Evolutionary conservation across 2,329 filamentous ascomycete species (phyloP), one percentile per base, ranked within the genome.

Genomic region (Cladophialophora chaetospira): DNA sequence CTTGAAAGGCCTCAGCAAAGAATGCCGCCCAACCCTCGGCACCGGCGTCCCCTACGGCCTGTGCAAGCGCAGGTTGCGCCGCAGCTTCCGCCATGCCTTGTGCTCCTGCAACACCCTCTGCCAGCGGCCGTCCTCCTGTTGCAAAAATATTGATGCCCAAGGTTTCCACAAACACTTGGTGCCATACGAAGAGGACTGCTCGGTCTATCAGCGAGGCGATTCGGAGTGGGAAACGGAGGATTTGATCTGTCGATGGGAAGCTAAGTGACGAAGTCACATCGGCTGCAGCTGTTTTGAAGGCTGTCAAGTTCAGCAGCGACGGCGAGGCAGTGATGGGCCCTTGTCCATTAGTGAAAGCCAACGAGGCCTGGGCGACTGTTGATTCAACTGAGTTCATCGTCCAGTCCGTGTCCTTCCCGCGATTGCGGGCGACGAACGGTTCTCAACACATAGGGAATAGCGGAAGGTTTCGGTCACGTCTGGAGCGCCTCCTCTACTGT

Each of bases 1-100:
- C 49, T 56, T 80, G 76, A 48, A 82, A 73, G 53, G 78, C 70
- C 57, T 79, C 74, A n/a, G 69, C 59, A 35, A 77, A 58, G 43
- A 71, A 70, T 43, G 70, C 66, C n/a, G 69, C 65, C 51, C 76
- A 69, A 11, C 69, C 67, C 29, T 69, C 65, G 8, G 62, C 65
- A n/a, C 65, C 70, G 31, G 67, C 68, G 26, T 72, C 71, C 19
- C 67, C 70, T 11, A 69, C 66, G 40, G 61, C 71, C 54, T 68
- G 71, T 36, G 64, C 69, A 6, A 67, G 66, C 33, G 64, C 69
- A 17, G 67, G 71, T 25, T 69, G 65, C 23, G 70, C 71, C 2
- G 72, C 72, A 31, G 66, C 69, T 28, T 71, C 71, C 2, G 72
- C 73, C 33, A 70, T 69, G 1, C 70, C 70, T 17, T 68, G 71